A percentile compares a stretch with the other conserved stretches of the same genome.
These are phyloP conservation scores for Arabidopsis thaliana DNA, from an alignment of 345 rosid species.

Conservation along the genomic window DNA sequence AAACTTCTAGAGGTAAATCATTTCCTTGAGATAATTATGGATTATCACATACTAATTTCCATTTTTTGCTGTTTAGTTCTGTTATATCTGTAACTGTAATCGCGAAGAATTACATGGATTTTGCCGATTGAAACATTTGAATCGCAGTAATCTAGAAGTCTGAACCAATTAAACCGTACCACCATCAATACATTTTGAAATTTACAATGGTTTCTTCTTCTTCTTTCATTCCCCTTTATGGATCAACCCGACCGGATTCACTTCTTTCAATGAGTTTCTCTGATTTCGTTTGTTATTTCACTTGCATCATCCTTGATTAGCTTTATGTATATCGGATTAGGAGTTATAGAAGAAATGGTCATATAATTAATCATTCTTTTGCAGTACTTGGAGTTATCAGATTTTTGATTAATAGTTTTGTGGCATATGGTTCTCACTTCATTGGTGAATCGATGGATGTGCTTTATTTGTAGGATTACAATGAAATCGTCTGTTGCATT, in stretches of 20 bases:
- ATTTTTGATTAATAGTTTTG: too few species aligned
- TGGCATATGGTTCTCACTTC: too few species aligned
- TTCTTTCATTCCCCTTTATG: too few species aligned
- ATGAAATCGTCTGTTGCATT: conserved; percentile 87
- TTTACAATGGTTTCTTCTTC: not conserved
- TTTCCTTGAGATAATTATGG: conserved; percentile 23
- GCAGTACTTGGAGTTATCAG: too few species aligned
- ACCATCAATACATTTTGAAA: not conserved
- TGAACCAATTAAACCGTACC: not conserved
- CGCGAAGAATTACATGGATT: not conserved
- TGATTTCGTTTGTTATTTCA: too few species aligned
- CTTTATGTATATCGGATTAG: too few species aligned
- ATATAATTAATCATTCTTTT: too few species aligned
- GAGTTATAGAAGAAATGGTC: too few species aligned
- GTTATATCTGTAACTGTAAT: conserved; percentile 18
- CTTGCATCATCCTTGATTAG: too few species aligned
- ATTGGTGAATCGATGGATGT: too few species aligned
- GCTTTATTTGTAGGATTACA: conserved; percentile 13
- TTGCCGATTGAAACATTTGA: not conserved
- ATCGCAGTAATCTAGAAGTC: not conserved
- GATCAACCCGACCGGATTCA: too few species aligned
- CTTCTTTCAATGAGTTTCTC: too few species aligned
- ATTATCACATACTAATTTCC: conserved; percentile 21
- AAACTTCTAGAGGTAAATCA: not conserved
- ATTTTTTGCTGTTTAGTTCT: conserved; percentile 1